Evolutionary conservation across 495 filamentous ascomycete species (phyloP), one percentile per base, ranked within the genome.

Genomic region (Hyaloscypha finlandica): DNA sequence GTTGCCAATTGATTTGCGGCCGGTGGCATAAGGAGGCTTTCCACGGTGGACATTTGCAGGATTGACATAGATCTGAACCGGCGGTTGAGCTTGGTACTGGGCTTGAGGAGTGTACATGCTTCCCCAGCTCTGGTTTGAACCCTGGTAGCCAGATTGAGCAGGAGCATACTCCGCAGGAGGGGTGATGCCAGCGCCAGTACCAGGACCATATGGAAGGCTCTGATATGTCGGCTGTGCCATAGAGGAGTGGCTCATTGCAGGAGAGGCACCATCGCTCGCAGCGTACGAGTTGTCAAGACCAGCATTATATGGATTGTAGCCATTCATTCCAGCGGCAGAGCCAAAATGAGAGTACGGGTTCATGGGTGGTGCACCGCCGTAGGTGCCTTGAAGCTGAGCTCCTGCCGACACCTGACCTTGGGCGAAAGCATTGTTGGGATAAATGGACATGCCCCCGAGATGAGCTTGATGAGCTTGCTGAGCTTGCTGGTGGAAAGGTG

Each of bases 161-260:
- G 35, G 22, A 1, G 11, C 25, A 56, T 56, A 56, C 19, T 11
- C 29, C 1, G 63, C n/a, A 35, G 64, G 58, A 39, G n/a, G n/a
- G 19, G 16, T 35, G n/a, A 32, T 25, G 11, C 57, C 57, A 39
- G n/a, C 29, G n/a, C 37, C 45, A 33, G 45, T 37, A 16, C 57
- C 57, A 29, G 64, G 30, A 33, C 31, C 56, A 54, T 67, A 67
- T 54, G 53, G 63, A 45, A 59, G 12, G 31, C n/a, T 61, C 42
- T 60, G 64, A 25, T 58, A 48, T n/a, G 19, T 51, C 35, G 31
- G 33, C 6, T 61, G 31, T 12, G 25, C 25, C 39, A 35, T 9
- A 20, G 45, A 25, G 39, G 25, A 20, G 32, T 54, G 52, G n/a
- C 56, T 39, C 22, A 22, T 16, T 25, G 57, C 19, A 8, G 42